A percentile compares a stretch with the other conserved stretches of the same genome.
Conservation (phyloP, 345 rosid genomes). For the Firmiana major region DNA sequence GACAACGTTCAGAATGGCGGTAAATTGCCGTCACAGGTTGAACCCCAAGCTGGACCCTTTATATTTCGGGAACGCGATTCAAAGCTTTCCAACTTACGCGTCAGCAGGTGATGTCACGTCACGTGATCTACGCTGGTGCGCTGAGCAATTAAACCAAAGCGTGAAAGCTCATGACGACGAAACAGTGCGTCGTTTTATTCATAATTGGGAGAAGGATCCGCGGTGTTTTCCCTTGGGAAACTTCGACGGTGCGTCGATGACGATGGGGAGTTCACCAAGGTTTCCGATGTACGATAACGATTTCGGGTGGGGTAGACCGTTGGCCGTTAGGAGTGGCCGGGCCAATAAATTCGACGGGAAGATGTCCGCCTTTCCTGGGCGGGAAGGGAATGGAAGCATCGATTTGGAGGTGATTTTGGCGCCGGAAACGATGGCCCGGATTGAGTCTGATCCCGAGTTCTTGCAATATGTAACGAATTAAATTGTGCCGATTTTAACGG, state of each 20-base stretch:
- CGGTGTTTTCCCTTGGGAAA: conserved; percentile 85
- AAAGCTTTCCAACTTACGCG: conserved; percentile 77
- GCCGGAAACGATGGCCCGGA: conserved; percentile 79
- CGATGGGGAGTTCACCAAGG: conserved; percentile 95
- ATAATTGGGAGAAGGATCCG: conserved; percentile 76
- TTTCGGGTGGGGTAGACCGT: conserved; percentile 95
- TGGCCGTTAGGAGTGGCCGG: conserved; percentile 82
- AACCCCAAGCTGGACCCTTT: conserved; percentile 63
- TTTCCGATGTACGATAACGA: conserved; percentile 95
- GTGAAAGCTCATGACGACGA: conserved; percentile 58
- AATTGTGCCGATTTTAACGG: neutral
- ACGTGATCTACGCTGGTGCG: conserved; percentile 74
- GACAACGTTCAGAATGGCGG: conserved; percentile 94
- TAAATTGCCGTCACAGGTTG: conserved; percentile 72
- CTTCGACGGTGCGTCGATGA: conserved; percentile 71
- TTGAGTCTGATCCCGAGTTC: conserved; percentile 71
- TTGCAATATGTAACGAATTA: conserved; percentile 53
- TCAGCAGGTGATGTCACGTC: conserved; percentile 63
- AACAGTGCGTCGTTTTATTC: conserved; percentile 42
- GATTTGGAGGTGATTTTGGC: conserved; percentile 82
- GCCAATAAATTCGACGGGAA: conserved; percentile 95
- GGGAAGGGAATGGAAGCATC: conserved; percentile 70
- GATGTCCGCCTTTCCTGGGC: conserved; percentile 97
- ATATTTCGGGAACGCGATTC: conserved; percentile 95
- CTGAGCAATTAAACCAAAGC: conserved; percentile 59